Evolutionary conservation across 768 basidiomycete species (phyloP).

Genomic region (Auriscalpium vulgare): DNA sequence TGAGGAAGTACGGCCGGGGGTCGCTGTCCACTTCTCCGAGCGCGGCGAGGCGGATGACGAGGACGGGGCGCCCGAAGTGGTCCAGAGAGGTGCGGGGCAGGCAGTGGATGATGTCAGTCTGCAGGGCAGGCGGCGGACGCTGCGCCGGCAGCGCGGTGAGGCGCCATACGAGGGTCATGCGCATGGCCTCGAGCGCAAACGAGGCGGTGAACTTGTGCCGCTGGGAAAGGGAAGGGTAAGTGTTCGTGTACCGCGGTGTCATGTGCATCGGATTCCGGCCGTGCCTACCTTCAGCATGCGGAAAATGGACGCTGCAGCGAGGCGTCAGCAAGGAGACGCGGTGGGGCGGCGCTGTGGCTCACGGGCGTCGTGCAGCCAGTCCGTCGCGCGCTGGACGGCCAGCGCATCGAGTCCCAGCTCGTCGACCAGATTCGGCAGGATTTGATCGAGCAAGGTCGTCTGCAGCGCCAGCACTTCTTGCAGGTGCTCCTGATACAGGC

Average conservation of each 20-base stretch:
- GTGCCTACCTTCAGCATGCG: conserved; percentile 41
- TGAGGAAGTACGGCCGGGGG: conserved; percentile 34
- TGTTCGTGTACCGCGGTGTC: neutral
- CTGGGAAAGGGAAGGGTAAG: conserved; percentile 28
- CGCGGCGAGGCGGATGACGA: conserved; percentile 42
- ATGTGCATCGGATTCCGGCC: no score
- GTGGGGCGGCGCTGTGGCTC: conserved; percentile 21
- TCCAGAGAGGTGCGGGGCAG: conserved; percentile 49
- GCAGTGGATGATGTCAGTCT: conserved; percentile 34
- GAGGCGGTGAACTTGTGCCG: conserved; percentile 59
- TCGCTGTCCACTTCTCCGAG: conserved; percentile 35
- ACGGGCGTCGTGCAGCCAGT: conserved; percentile 66
- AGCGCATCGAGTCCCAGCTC: conserved; percentile 45
- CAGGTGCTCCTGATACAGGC: conserved; percentile 43
- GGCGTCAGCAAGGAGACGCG: neutral
- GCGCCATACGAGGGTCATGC: conserved; percentile 52
- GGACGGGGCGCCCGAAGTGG: conserved; percentile 57
- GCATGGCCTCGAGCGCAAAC: conserved; percentile 52
- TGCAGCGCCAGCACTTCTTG: conserved; percentile 41
- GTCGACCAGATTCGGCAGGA: conserved; percentile 51
- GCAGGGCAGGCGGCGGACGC: conserved; percentile 15
- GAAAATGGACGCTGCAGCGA: conserved; percentile 24
- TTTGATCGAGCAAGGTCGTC: conserved; percentile 41
- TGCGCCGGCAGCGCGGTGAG: conserved; percentile 17
- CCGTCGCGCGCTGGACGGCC: conserved; percentile 42